Evolutionary conservation across 2,329 filamentous ascomycete genomes (phyloP), one percentile per base, ranked within the genome.

Genomic region (Cladosporium velox): DNA sequence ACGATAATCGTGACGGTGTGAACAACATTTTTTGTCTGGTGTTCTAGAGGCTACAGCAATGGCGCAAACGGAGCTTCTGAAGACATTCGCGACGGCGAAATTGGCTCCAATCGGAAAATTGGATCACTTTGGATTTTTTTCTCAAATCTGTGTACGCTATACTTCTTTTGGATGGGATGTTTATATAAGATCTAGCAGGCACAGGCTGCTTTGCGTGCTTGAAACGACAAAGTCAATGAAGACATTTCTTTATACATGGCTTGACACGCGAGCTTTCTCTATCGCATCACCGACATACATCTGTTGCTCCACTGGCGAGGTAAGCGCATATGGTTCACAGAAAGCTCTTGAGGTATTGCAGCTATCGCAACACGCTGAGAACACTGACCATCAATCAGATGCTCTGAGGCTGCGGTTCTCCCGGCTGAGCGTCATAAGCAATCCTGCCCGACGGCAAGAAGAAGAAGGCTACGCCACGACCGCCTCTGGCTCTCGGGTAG

Each of bases 361-460:
- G 14, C 34, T 35, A 15, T 14, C 12, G 34, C 10, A 10, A 21
- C n/a, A 21, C n/a, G 41, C 41, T 47, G 3, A 12, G n/a, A 47
- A 7, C 4, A 47, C n/a, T 4, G n/a, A 47, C n/a, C 12, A 3
- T 24, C n/a, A 47, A 12, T 32, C 35, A 59, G n/a, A 59, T 47
- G 15, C 34, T 59, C 24, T 38, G 35, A 14, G 81, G 81, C 73
- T 83, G 81, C 15, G 77, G 76, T 68, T 79, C 78, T 18, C 74
- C 79, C 1, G 82, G 82, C 65, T 77, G 78, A 5, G 79, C 80
- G 66, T 79, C 77, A 70, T 85, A 85, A 35, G 80, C 79, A 64
- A 87, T 86, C 47, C 84, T 77, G 1, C 85, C 85, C 0, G 84
- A 83, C 0, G 85, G 85, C 66, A 87, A 70, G 65, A 87, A 87